Percentiles rank a stretch among this genome's conserved stretches.
phyloP scores from a whole-genome alignment of 371 early-diverging fungal species.

The Rhizopus sp. region DNA sequence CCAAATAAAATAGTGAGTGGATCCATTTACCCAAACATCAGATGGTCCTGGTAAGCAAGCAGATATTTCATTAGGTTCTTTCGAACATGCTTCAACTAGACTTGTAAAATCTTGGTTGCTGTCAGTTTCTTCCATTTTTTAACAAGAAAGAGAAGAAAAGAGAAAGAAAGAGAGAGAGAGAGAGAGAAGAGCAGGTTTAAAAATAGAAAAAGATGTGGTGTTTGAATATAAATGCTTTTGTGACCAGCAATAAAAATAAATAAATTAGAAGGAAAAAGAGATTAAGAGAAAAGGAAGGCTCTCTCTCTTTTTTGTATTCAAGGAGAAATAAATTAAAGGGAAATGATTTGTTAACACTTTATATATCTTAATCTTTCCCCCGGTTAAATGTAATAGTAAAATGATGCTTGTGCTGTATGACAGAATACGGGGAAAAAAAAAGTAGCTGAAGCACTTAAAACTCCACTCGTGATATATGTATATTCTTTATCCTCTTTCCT shows the following conservation, averaged over 20 bases:
- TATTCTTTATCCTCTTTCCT: too few species aligned
- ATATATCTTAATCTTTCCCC: too few species aligned
- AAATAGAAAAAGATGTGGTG: not conserved
- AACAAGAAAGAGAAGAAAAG: slow-evolving; percentile 6
- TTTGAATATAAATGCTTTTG: not conserved
- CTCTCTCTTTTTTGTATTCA: not conserved
- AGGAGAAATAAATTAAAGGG: too few species aligned
- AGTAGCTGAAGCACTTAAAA: too few species aligned
- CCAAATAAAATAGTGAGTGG: slow-evolving; percentile 38
- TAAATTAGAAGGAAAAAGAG: not conserved
- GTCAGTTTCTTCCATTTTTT: slow-evolving; percentile 2
- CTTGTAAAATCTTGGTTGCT: slow-evolving; percentile 8
- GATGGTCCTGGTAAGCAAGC: slow-evolving; percentile 27
- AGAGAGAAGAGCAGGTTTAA: not conserved
- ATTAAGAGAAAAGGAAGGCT: not conserved
- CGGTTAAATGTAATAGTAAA: too few species aligned
- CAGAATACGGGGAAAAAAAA: too few species aligned
- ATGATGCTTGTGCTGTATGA: too few species aligned
- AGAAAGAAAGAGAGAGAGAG: too few species aligned
- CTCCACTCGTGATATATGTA: too few species aligned
- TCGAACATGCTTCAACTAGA: slow-evolving; percentile 25
- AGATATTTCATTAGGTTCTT: slow-evolving; percentile 30
- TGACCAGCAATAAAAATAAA: not conserved
- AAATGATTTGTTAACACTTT: too few species aligned
- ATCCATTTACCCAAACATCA: slow-evolving; percentile 41